Evolutionary conservation across 2,329 filamentous ascomycete genomes (phyloP).

Genomic region (Diaporthe ilicicola): DNA sequence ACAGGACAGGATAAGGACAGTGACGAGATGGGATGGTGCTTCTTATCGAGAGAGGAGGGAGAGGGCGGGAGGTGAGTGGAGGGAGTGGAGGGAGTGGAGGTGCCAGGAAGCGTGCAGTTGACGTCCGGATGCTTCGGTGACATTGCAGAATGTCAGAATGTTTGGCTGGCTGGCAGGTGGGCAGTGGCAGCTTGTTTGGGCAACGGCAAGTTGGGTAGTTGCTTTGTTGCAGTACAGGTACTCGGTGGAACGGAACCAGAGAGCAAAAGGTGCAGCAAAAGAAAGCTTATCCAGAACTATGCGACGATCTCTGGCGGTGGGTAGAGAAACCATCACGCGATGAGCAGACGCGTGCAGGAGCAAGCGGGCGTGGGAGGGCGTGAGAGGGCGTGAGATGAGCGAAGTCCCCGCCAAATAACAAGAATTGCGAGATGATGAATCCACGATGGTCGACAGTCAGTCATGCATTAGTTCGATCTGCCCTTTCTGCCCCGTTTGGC

Average conservation of each 20-base stretch:
- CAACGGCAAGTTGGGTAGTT: no score
- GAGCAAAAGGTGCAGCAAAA: neutral
- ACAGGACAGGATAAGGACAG: neutral
- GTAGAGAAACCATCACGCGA: neutral
- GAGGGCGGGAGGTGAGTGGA: neutral
- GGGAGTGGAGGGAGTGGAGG: no score
- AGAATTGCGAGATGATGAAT: conserved; percentile 14
- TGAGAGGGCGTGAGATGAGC: neutral
- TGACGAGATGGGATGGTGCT: neutral
- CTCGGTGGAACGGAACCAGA: neutral
- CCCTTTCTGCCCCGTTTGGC: neutral
- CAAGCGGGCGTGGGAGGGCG: no score
- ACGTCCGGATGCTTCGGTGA: conserved; percentile 4
- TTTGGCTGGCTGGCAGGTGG: neutral
- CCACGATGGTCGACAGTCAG: neutral
- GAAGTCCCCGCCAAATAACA: conserved; percentile 4
- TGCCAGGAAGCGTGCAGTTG: no score
- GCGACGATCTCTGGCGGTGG: conserved; percentile 15
- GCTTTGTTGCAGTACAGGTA: no score
- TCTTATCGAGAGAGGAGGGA: neutral
- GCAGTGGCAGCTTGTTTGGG: neutral
- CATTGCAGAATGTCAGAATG: neutral
- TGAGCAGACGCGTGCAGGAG: neutral
- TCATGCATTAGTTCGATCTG: conserved; percentile 5
- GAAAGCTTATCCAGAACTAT: neutral